Evolutionary conservation across 441 rosid species (phyloP).

Genomic region (Gossypium davidsonii): DNA sequence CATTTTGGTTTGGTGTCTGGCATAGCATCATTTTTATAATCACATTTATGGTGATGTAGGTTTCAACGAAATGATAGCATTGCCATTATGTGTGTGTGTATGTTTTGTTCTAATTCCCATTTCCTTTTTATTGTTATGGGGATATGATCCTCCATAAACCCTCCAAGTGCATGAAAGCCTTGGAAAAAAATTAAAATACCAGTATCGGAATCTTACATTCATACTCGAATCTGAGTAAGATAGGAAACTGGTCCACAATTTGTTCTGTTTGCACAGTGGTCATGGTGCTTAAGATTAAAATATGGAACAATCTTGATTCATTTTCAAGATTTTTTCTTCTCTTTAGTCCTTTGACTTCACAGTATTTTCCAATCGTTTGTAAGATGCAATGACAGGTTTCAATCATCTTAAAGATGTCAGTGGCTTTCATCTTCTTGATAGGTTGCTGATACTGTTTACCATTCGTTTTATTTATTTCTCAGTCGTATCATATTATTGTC

Average conservation of each 20-base stretch:
- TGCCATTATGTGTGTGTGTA: background rate
- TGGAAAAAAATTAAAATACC: background rate
- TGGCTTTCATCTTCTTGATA: background rate
- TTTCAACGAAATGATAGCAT: background rate
- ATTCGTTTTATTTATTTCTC: background rate
- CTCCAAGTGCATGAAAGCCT: background rate
- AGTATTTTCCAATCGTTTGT: background rate
- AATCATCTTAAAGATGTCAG: background rate
- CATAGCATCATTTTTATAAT: background rate
- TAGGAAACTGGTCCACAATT: background rate
- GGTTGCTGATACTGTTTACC: background rate
- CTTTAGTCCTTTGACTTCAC: background rate
- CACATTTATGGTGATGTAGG: background rate
- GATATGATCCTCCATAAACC: background rate
- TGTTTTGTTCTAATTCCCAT: background rate
- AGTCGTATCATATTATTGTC: background rate
- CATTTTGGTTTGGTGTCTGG: background rate
- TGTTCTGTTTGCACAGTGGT: background rate
- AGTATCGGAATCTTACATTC: background rate
- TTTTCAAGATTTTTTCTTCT: background rate
- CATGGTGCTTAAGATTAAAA: background rate
- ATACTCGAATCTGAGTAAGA: background rate
- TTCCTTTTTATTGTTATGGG: background rate
- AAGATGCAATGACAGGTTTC: constrained; percentile 2
- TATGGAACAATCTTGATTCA: background rate